Evolutionary conservation across 192 early-diverging fungal genomes (phyloP).

Genomic region (Linnemannia hyalina): DNA sequence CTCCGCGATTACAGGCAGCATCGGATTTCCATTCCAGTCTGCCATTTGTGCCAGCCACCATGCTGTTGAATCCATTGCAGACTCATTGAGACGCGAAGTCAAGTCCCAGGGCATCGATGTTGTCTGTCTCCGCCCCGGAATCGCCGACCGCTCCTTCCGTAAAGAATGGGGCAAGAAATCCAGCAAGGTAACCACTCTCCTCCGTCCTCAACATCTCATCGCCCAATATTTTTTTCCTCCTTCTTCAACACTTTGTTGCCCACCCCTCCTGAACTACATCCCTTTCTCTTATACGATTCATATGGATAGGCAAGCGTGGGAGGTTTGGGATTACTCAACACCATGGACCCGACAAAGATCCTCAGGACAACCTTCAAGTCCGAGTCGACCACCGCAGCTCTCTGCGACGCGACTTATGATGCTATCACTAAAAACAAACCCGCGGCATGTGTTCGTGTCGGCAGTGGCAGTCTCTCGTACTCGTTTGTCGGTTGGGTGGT

Average conservation of each 20-base stretch:
- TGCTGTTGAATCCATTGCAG: slow-evolving; percentile 60
- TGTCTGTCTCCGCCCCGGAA: slow-evolving; percentile 34
- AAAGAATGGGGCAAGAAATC: slow-evolving; percentile 32
- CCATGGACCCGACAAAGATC: slow-evolving; percentile 28
- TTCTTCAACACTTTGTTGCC: neutral
- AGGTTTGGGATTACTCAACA: slow-evolving; percentile 22
- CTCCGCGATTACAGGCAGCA: slow-evolving; percentile 39
- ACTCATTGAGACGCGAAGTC: slow-evolving; percentile 60
- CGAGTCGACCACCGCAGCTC: slow-evolving; percentile 17
- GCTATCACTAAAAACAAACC: slow-evolving; percentile 39
- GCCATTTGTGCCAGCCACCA: slow-evolving; percentile 62
- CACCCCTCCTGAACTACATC: neutral
- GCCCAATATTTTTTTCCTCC: too few relatives aligned
- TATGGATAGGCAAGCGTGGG: slow-evolving; percentile 4
- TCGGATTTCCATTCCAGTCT: slow-evolving; percentile 48
- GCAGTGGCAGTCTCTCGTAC: slow-evolving; percentile 41
- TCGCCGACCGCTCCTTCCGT: slow-evolving; percentile 30
- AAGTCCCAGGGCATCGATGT: slow-evolving; percentile 63
- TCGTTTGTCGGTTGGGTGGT: slow-evolving; percentile 47
- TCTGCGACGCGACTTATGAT: slow-evolving; percentile 46
- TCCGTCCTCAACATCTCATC: too few relatives aligned
- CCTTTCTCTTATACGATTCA: too few relatives aligned
- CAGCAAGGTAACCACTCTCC: slow-evolving; percentile 3
- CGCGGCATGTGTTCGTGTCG: slow-evolving; percentile 8
- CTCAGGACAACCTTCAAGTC: slow-evolving; percentile 26